Evolutionary conservation across 106 monocot genomes (phyloP), one percentile per base, ranked within the genome.

Genomic region (Dendrobium catenatum): DNA sequence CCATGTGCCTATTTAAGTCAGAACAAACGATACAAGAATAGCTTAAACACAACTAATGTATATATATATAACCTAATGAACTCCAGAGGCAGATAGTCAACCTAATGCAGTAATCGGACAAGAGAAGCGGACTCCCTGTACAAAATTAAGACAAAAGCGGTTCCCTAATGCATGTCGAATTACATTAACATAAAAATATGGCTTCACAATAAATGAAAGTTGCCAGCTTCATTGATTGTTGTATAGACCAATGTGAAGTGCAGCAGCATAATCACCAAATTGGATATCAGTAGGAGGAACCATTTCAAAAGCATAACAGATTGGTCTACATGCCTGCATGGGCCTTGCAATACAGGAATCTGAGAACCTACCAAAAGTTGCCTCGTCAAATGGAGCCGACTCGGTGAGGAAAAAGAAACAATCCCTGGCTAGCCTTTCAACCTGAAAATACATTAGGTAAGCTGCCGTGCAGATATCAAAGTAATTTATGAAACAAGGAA

Each of bases 371-470:
- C 88, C 89, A 22, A 94, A 88, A 56, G 56, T 88, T 6, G 78
- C 46, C 79, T 85, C 88, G 72, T 91, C 89, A 68, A 88, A 92
- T 15, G 86, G 86, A 78, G 90, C 86, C 59, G 94, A 94, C 51
- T 77, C 46, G 4, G 22, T 75, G 10, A 94, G 88, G 78, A 82
- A 88, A 75, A 94, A 94, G 74, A 94, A 92, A 67, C 86, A 82
- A 16, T 94, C 91, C 72, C 94, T 83, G 3, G 94, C 94, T 77
- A 92, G 41, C 81, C 64, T 92, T 54, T 94, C 94, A 31, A 90
- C 94, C 94, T 94, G 85, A 42, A 87, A 33, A 79, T 10, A 68
- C 1, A 51, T 76, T 20, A 15, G 37, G 3, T 37, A 37, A 37
- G 37, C 37, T 37, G 37, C 37, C 10, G 10, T 13, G 15, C 51